phyloP scores from a whole-genome alignment of 2,329 filamentous ascomycete genomes.

The Apiospora pterosperma region DNA sequence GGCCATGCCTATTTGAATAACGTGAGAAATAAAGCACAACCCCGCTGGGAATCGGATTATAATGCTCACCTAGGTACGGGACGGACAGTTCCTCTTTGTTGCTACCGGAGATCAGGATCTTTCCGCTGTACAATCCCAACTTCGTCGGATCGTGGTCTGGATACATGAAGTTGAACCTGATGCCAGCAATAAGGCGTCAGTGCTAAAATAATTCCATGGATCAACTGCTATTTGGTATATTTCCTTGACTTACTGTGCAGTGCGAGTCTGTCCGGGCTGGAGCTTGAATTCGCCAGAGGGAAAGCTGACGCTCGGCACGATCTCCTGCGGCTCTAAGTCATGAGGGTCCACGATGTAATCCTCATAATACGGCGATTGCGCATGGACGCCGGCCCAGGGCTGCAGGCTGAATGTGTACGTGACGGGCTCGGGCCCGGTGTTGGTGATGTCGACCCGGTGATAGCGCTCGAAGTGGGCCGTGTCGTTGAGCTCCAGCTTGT shows the following conservation, averaged over 20 bases:
- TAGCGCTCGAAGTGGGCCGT: constrained; percentile 30
- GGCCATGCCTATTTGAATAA: constrained; percentile 10
- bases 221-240: constrained; percentile 11
- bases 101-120: constrained; percentile 22
- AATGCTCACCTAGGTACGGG: constrained; percentile 24
- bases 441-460: constrained; percentile 25
- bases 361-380: not conserved
- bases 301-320: constrained; percentile 13
- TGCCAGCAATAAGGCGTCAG: not conserved
- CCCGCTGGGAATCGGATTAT: not conserved
- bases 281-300: constrained; percentile 16
- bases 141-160: constrained; percentile 18
- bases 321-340: constrained; percentile 10
- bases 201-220: too few species aligned
- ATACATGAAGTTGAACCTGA: constrained; percentile 22
- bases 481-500: constrained; percentile 40
- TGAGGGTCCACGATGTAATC: constrained; percentile 15
- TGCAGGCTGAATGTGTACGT: constrained; percentile 27
- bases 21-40: not conserved
- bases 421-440: constrained; percentile 27
- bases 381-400: constrained; percentile 32
- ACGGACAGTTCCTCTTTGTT: constrained; percentile 25
- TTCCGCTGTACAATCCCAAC: constrained; percentile 29
- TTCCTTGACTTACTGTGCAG: constrained; percentile 11
- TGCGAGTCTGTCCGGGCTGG: constrained; percentile 16